Base-by-base conservation (phyloP, 2,329 filamentous ascomycete genomes). In the Aspergillus candidus region DNA sequence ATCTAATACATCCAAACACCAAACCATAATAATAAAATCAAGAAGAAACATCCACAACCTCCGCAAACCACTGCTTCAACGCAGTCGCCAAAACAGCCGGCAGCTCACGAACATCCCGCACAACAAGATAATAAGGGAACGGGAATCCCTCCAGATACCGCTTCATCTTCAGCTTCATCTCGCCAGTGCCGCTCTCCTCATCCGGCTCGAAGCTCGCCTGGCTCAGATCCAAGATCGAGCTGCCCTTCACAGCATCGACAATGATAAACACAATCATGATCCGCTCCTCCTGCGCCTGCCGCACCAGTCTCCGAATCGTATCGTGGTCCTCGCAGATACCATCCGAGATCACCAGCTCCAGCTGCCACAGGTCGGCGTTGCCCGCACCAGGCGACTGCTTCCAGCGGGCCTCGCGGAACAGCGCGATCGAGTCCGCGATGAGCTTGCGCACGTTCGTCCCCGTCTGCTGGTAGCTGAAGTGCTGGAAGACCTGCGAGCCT, bases 211-310 rank as follows among this genome's bases (percentile, higher is more conserved):
- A 96, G 61, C 82, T 82, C 32, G 89, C 91, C 67, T 89, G 84
- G 65, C 89, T 88, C 57, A 97, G 75, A 63, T 96, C 89, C 58
- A 97, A 69, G 49, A 98, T 94, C 1, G 70, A 72, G 48, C 64
- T 72, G 17, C 67, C 67, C 46, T 69, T 68, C 15, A 73, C 60
- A 35, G 80, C 75, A 71, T 98, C 93, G 61, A 98, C 88, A 58
- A 99, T 86, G 57, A 98, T 88, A 65, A 98, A 99, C 5, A 98
- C 91, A 51, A 97, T 83, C 88, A 98, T 96, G 62, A 99, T 94
- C 12, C 89, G 78, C 69, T 96, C 88, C 66, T 96, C 90, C 59
- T 89, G 82, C 1, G 93, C 91, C 67, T 91, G 84, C 8, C 93
- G 78, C 10, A 98, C 81, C 15, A 97, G 76, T 4, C 88, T 76